Evolutionary conservation across 148 eudicot genomes (phyloP).

Genomic region (Rhododendron griersonianum): DNA sequence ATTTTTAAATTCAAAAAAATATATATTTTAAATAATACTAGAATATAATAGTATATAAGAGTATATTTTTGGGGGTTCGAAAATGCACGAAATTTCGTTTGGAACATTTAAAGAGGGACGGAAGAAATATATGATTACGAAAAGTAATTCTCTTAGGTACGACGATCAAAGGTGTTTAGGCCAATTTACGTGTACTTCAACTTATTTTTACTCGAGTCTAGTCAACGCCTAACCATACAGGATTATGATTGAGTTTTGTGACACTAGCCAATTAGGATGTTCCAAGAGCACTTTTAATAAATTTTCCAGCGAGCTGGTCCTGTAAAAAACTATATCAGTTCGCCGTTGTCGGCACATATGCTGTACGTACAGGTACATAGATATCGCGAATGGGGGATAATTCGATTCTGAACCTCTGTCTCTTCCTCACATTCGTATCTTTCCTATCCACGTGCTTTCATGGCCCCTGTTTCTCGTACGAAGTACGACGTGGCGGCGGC

Average conservation of each 20-base stretch:
- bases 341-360: not conserved
- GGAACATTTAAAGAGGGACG: no score
- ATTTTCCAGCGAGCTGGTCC: not conserved
- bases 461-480: conserved; percentile 24
- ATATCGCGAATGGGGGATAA: conserved; percentile 17
- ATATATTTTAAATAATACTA: no score
- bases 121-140: no score
- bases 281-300: not conserved
- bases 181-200: no score
- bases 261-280: not conserved
- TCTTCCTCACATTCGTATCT: conserved; percentile 1
- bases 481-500: conserved; percentile 4
- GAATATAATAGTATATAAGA: no score
- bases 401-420: conserved; percentile 27
- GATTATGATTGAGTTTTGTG: not conserved
- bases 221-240: no score
- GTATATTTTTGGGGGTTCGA: no score
- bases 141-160: no score
- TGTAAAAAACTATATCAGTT: not conserved
- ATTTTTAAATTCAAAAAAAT: no score
- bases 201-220: no score
- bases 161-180: no score
- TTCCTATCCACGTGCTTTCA: conserved; percentile 10
- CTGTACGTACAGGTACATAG: not conserved
- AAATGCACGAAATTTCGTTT: no score